Base-by-base conservation (phyloP, 257 asterid species). In the Petrea volubilis region DNA sequence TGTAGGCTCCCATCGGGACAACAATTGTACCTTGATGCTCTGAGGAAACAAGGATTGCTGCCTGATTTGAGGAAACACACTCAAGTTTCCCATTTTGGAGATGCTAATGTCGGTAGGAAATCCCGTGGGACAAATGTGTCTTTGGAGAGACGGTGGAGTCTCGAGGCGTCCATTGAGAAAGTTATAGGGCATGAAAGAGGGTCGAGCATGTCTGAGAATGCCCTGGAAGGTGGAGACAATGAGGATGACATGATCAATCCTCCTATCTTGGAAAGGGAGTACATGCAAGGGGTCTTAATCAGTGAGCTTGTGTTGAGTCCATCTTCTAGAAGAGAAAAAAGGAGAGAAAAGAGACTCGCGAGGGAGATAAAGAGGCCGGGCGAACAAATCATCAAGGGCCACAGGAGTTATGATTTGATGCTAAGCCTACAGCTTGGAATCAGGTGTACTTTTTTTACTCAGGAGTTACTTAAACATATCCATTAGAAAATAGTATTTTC, bases 391-490 rank as follows among this genome's bases (percentile, higher is more conserved):
- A 88, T 88, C 58, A 88, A 88, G 79, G 96, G 96, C 21, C 96
- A 88, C 74, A 76, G 93, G 79, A 88, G 96, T 78, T 88, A 88
- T 53, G 96, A 88, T 79, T 79, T 88, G 74, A 88, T 88, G 96
- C 85, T 88, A 15, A 88, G 89, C 71, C 67, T 88, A 73, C 96
- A 86, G 84, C 96, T 88, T 41, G 96, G 96, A 67, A 88, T 88
- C 84, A 88, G 96, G 96, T 86, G 27, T 65, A 57, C 67, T 18
- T 38, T 34, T 36, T n/a, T n/a, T n/a, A n/a, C 23, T 10, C 31
- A 2, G 25, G 13, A 18, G 20, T 49, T 20, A 4, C 56, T 49
- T 6, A 12, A 17, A n/a, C n/a, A n/a, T n/a, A n/a, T n/a, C n/a
- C n/a, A n/a, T n/a, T n/a, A n/a, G n/a, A n/a, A n/a, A n/a, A n/a